Evolutionary conservation across 768 basidiomycete genomes (phyloP), one percentile per base, ranked within the genome.

Genomic region (Boletus pseudopeckii): DNA sequence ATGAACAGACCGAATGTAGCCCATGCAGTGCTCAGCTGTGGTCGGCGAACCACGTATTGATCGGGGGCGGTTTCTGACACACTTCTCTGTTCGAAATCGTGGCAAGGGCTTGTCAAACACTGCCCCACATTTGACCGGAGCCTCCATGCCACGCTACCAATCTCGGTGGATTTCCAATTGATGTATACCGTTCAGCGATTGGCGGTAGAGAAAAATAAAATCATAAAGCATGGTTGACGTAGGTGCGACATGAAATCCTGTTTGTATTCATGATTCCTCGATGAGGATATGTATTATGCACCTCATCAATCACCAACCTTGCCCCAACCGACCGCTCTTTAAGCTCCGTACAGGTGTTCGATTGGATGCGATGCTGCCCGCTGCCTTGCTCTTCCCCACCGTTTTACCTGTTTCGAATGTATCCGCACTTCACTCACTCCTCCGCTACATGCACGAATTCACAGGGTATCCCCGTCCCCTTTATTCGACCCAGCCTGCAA

Each of bases 11-110:
- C 47, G 50, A 34, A 55, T 42, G 7, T 32, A 18, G 34, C 47
- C 45, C 39, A 17, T 61, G 66, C 62, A 47, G 56, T 61, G 64
- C 57, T 45, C 48, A 50, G 53, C 65, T 68, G 66, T 66, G 66
- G 65, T 68, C 54, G 46, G 18, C 48, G 65, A 59, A 56, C 55
- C 59, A 52, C 41, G 47, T n/a, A 56, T 38, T 58, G 65, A 67
- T 68, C 65, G 65, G 66, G 56, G 59, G 64, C 59, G 57, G 54
- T 55, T 55, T 53, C 41, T 42, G 52, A 39, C 46, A 52, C 53
- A 33, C 55, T 66, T 61, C 56, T 50, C 50, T 52, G 47, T 66
- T 52, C 42, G 36, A 65, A 30, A 55, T 50, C 57, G 56, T 56
- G 55, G 55, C 48, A 64, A 54, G 55, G 55, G 48, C 49, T 63